A percentile compares a stretch with the other conserved stretches of the same genome.
phyloP scores from a whole-genome alignment of 1,284 basidiomycete species.

The Wolfiporia cocos region DNA sequence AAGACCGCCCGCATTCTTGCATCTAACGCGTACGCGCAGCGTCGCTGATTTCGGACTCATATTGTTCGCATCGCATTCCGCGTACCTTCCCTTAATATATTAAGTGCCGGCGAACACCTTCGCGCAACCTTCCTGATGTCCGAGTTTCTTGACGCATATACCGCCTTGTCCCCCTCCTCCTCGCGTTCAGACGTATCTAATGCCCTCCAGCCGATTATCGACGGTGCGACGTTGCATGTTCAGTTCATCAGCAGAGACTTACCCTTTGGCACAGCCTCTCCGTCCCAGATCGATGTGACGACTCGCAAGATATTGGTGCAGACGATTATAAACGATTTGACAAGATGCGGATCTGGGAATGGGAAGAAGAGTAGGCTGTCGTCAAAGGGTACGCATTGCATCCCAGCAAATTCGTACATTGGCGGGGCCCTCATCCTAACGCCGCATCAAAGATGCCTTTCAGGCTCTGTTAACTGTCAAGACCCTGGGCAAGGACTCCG shows the following conservation, averaged over 20 bases:
- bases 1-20: neutral
- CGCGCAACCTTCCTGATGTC: too few relatives aligned
- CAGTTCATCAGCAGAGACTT: neutral
- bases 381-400: conserved; percentile 38
- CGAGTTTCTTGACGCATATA: conserved; percentile 33
- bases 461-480: conserved; percentile 70
- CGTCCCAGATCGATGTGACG: conserved; percentile 37
- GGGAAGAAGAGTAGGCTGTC: conserved; percentile 39
- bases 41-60: too few relatives aligned
- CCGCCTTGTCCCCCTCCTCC: conserved; percentile 38
- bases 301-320: conserved; percentile 46
- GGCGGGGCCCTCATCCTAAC: conserved; percentile 2
- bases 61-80: too few relatives aligned
- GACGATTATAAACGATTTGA: conserved; percentile 56
- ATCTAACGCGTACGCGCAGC: neutral
- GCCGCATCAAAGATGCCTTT: conserved; percentile 47
- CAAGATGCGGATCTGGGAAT: conserved; percentile 26
- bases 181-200: conserved; percentile 36
- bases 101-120: too few relatives aligned
- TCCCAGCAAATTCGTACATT: neutral
- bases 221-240: conserved; percentile 28
- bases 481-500: conserved; percentile 64
- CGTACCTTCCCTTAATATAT: too few relatives aligned
- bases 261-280: conserved; percentile 26
- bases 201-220: conserved; percentile 43